Conservation (phyloP, 768 basidiomycete genomes). For the Lentinula detonsa region DNA sequence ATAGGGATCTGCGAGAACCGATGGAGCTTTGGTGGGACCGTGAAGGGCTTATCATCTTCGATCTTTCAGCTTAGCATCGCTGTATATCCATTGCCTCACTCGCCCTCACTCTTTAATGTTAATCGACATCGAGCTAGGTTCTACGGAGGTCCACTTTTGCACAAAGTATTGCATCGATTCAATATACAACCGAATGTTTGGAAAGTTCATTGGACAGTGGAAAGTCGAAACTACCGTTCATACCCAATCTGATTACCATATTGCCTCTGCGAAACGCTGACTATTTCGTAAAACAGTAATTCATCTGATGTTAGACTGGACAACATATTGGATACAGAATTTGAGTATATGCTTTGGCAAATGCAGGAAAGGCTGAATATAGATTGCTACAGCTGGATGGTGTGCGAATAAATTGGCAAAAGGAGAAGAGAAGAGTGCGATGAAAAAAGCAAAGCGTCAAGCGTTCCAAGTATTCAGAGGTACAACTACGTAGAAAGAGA, state of each 20-base stretch:
- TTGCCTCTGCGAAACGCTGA: too few species aligned
- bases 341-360: background rate
- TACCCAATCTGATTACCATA: too few species aligned
- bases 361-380: background rate
- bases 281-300: too few species aligned
- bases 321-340: background rate
- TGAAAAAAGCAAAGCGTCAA: background rate
- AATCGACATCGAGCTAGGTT: too few species aligned
- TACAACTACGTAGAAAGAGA: background rate
- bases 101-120: too few species aligned
- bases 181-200: too few species aligned
- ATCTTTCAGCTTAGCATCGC: background rate
- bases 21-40: background rate
- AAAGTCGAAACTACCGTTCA: too few species aligned
- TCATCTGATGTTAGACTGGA: too few species aligned
- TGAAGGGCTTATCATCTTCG: background rate
- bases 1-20: background rate
- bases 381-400: background rate
- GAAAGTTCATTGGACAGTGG: too few species aligned
- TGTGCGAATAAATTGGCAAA: background rate
- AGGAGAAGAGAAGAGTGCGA: background rate
- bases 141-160: too few species aligned
- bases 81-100: background rate
- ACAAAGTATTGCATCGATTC: too few species aligned
- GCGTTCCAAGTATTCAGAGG: background rate